Conservation (phyloP, 306 rosid genomes). For the Lathyrus aphaca region DNA sequence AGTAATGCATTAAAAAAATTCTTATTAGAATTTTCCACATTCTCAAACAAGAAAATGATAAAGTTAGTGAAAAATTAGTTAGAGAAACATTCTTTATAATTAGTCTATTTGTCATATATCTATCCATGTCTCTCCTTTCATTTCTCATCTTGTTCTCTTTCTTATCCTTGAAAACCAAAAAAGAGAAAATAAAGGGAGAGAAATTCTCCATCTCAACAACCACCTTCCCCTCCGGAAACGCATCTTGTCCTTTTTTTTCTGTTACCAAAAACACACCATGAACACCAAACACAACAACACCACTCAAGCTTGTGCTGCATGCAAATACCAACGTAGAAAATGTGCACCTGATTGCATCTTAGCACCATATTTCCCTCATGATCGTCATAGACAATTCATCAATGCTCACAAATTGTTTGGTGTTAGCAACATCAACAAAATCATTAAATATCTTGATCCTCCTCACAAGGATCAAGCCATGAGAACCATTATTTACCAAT, state of each 20-base stretch:
- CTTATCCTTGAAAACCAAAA: slow-evolving; percentile 18
- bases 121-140: slow-evolving; percentile 44
- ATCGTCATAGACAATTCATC: slow-evolving; percentile 67
- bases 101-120: neutral
- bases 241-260: slow-evolving; percentile 42
- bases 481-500: slow-evolving; percentile 71
- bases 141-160: slow-evolving; percentile 53
- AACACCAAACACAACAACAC: slow-evolving; percentile 52
- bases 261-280: slow-evolving; percentile 3
- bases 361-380: slow-evolving; percentile 89
- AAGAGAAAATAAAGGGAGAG: slow-evolving; percentile 44
- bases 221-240: slow-evolving; percentile 81
- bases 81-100: neutral
- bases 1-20: too few species aligned
- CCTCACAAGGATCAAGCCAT: slow-evolving; percentile 66
- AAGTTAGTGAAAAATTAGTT: neutral
- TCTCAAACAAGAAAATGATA: neutral
- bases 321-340: slow-evolving; percentile 88
- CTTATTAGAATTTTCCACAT: neutral
- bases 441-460: slow-evolving; percentile 56
- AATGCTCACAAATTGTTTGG: slow-evolving; percentile 89
- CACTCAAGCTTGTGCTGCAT: slow-evolving; percentile 91
- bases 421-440: slow-evolving; percentile 75
- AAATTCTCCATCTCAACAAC: slow-evolving; percentile 22
- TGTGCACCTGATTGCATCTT: slow-evolving; percentile 88